Conservation (phyloP, 306 rosid species). For the Abrus pulchellus region DNA sequence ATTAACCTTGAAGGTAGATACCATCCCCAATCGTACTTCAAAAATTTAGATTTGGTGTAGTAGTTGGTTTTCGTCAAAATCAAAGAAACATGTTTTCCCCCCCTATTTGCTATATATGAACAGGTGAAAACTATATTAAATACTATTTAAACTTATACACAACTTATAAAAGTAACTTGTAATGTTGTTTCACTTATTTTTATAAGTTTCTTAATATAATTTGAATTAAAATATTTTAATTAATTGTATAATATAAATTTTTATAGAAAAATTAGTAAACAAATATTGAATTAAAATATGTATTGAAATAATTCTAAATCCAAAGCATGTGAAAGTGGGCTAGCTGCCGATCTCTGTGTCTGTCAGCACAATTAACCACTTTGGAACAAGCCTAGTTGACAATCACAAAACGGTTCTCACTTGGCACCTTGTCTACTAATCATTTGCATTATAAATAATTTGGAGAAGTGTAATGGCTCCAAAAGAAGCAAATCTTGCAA, state of each 20-base stretch:
- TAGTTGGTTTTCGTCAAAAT: constrained; percentile 28
- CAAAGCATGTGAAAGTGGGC: no score
- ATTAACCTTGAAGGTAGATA: not conserved
- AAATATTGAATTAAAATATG: not conserved
- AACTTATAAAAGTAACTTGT: no score
- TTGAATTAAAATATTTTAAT: no score
- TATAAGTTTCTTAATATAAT: no score
- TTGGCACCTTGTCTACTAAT: constrained; percentile 19
- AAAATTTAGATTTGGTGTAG: constrained; percentile 4
- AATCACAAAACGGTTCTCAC: not conserved
- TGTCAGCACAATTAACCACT: not conserved
- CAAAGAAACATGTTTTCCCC: not conserved
- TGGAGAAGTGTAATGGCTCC: constrained; percentile 29
- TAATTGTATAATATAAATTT: no score
- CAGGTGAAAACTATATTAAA: constrained; percentile 5
- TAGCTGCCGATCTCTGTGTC: constrained; percentile 22
- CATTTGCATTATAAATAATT: constrained; percentile 19
- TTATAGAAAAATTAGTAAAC: no score
- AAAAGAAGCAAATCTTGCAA: constrained; percentile 46
- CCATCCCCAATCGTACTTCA: not conserved
- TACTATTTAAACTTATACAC: not conserved
- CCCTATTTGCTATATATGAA: not conserved
- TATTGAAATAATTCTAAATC: no score
- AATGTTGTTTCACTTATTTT: no score
- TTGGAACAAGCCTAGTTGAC: not conserved